Evolutionary conservation across 2,329 filamentous ascomycete species (phyloP).

Genomic region (Eurotiales sp.): DNA sequence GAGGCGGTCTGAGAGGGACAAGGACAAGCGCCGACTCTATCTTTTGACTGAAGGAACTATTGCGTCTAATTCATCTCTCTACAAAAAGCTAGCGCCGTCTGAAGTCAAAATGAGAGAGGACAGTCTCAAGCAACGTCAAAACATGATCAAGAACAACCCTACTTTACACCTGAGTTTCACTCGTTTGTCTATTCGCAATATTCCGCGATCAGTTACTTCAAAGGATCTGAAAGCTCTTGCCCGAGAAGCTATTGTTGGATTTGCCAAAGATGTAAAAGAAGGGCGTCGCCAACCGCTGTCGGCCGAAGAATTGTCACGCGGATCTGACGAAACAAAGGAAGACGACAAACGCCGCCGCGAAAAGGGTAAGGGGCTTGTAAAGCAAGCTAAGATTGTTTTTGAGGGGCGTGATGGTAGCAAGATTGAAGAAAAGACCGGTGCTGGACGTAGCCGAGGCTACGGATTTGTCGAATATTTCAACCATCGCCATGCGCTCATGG

Average conservation of each 20-base stretch:
- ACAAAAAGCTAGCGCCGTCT: constrained; percentile 68
- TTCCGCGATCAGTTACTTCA: constrained; percentile 75
- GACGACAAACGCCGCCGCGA: constrained; percentile 75
- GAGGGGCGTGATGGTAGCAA: constrained; percentile 84
- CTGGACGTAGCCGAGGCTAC: constrained; percentile 83
- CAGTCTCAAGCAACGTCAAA: constrained; percentile 81
- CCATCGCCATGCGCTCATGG: constrained; percentile 92
- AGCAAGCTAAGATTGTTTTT: constrained; percentile 91
- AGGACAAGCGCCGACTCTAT: constrained; percentile 87
- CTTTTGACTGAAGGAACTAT: constrained; percentile 85
- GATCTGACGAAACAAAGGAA: constrained; percentile 73
- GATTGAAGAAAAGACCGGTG: constrained; percentile 70
- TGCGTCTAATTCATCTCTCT: constrained; percentile 70
- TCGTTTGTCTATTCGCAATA: constrained; percentile 84
- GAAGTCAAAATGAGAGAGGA: constrained; percentile 87
- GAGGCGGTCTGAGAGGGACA: constrained; percentile 64
- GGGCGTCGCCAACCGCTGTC: constrained; percentile 73
- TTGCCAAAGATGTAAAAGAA: constrained; percentile 81
- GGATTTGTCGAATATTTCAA: constrained; percentile 96
- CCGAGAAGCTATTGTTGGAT: constrained; percentile 87
- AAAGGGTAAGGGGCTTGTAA: constrained; percentile 82
- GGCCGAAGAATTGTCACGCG: constrained; percentile 81
- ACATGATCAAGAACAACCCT: constrained; percentile 86
- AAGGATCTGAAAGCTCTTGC: constrained; percentile 91
- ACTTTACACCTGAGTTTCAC: constrained; percentile 84